Base-by-base conservation (phyloP, 441 rosid genomes). In the Flueggea neowawraea region DNA sequence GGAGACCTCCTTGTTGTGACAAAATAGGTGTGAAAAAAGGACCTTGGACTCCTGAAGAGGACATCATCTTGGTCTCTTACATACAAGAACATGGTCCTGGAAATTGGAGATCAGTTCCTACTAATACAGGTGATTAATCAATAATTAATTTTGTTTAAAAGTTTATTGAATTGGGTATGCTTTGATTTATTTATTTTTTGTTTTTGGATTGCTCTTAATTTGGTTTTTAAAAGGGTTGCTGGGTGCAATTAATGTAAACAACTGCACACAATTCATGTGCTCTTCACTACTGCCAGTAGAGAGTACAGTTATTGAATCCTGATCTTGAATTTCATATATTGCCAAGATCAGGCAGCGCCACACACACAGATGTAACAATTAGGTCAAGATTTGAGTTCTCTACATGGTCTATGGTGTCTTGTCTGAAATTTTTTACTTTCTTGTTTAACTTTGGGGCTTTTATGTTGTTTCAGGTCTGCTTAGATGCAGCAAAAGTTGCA, bases 11-110 rank as follows among this genome's bases (percentile, higher is more conserved):
- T 66, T 93, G 98, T 68, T 93, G 97, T 69, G 97, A 90, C 54
- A 84, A 93, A 78, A 61, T 60, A 6, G 92, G 92, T 12, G 85
- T 86, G 31, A 93, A 93, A 82, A 93, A 90, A 80, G 98, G 98
- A 9, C 96, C 98, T 54, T 92, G 98, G 98, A 92, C 98, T 43
- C 98, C 98, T 51, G 97, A 92, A 64, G 98, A 92, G 80, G 98
- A 93, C 66, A 88, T 93, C 75, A 69, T 88, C 63, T 84, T 90
- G 68, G 98, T 90, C 49, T 82, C 92, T 75, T 84, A 90, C 69
- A 88, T 93, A 60, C 98, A 93, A 77, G 91, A 93, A 67, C 90
- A 88, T 73, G 98, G 98, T 44, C 92, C 97, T 80, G 92, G 85
- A 10, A 86, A 90, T 67, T 89, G 88, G 98, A 85, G 82, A 73